Base-by-base conservation (phyloP, 108 stramenopile genomes). In the Mayamaea pseudoterrestris region DNA sequence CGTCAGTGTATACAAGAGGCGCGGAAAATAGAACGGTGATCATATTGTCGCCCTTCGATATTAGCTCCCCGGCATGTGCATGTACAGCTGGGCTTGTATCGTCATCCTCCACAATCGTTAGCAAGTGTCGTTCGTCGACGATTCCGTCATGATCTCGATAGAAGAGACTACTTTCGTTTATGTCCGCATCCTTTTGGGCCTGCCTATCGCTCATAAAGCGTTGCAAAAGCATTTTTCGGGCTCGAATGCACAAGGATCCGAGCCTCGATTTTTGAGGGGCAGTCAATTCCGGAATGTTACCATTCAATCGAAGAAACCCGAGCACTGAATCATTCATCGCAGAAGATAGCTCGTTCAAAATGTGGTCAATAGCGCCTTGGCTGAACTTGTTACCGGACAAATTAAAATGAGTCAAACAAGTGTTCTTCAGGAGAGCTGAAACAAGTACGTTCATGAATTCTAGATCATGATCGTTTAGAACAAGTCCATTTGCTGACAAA, bases 11-110 rank as follows among this genome's bases (percentile, higher is more conserved):
- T n/a, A 79, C 88, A 32, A 90, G 59, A 3, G 88, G 88, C 22
- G 78, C 80, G 7, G 88, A 83, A 41, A 90, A 85, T 12, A 90
- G 62, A 5, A 83, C 78, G 0, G 79, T 69, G 41, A 90, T 76
- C 53, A 63, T 65, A 47, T 84, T 82, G 14, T 70, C 55, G 23
- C 50, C 36, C 16, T 55, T 47, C 16, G n/a, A n/a, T n/a, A n/a
- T n/a, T n/a, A n/a, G n/a, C n/a, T n/a, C n/a, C 51, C 58, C 21
- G 50, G 30, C 34, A 36, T n/a, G 11, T 2, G 16, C 42, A 29
- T 44, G 46, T 3, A 48, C 43, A 37, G 34, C 20, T 27, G 44
- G 32, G 13, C 32, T 13, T 34, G 32, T 34, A 45, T 7, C 8
- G 7, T n/a, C 5, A 13, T 45, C 21, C 17, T 5, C 21, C 5